Evolutionary conservation across 441 rosid species (phyloP), one percentile per base, ranked within the genome.

Genomic region (Populus trichocarpa): DNA sequence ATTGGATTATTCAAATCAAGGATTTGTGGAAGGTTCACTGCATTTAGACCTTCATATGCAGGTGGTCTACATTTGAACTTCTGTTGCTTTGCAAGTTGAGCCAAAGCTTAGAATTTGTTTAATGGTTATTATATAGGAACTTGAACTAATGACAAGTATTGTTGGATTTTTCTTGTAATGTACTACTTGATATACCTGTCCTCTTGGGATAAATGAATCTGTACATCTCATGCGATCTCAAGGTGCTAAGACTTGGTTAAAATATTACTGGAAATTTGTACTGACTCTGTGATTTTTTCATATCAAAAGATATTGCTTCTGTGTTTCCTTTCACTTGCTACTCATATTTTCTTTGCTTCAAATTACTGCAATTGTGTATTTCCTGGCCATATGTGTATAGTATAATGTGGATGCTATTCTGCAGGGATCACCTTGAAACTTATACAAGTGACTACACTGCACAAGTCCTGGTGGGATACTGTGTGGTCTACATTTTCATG

Each of bases 401-500:
- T 70, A 30, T 70, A 57, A 26, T 61, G 3, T n/a, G 20, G 11
- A 18, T 28, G 30, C 8, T 69, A 74, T 75, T 50, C 61, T 82
- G 90, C 84, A 93, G 98, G 83, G 95, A 90, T 84, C 84, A 91
- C 80, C 91, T 94, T 26, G 97, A 94, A 86, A 83, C 72, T 63
- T 94, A 94, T 88, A 91, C 97, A 73, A 91, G 91, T 83, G 97
- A 93, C 88, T 94, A 93, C 80, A 93, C 97, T 0, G 66, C 88
- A 53, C 97, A 94, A 84, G 98, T 93, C 53, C 84, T 93, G 84
- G 85, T 93, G 23, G 97, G 97, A 8, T 94, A 94, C 84, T 88
- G 89, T 79, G 61, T 88, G 59, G 94, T 94, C 67, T 93, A 91
- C 69, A 86, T 94, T 30, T 93, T 90, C 86, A 93, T 95, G 97